These are phyloP conservation scores for Trametes maxima DNA, from an alignment of 768 basidiomycete genomes.

Conservation along the genomic window DNA sequence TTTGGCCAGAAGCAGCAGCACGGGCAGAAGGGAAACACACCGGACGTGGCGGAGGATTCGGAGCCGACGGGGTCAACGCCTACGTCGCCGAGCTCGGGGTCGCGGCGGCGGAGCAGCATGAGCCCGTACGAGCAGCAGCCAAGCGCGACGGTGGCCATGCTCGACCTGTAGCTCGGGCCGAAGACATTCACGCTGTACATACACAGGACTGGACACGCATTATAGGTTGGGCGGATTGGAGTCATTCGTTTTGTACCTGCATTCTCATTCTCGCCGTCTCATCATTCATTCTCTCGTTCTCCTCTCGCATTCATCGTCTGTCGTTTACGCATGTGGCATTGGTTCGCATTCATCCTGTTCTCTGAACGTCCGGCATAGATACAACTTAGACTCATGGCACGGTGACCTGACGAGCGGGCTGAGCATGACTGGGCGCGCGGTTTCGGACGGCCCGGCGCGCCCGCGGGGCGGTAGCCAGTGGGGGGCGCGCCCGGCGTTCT, in stretches of 20 bases:
- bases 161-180: slow-evolving; percentile 19
- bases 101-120: slow-evolving; percentile 14
- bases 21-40: slow-evolving; percentile 15
- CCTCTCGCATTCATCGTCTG: slow-evolving; percentile 10
- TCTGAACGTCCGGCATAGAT: slow-evolving; percentile 1
- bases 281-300: neutral
- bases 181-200: neutral
- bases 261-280: neutral
- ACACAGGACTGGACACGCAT: neutral
- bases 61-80: slow-evolving; percentile 1
- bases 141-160: slow-evolving; percentile 24
- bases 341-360: neutral
- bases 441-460: slow-evolving; percentile 1
- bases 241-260: slow-evolving; percentile 2
- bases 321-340: slow-evolving; percentile 12
- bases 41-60: slow-evolving; percentile 14
- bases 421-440: neutral
- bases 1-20: slow-evolving; percentile 32
- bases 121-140: slow-evolving; percentile 23
- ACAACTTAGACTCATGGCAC: neutral
- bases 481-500: slow-evolving; percentile 1
- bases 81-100: slow-evolving; percentile 3
- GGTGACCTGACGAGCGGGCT: no score
- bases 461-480: neutral
- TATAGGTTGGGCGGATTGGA: neutral